Base-by-base conservation (phyloP, 2,329 filamentous ascomycete genomes). In the Diaporthe eres region DNA sequence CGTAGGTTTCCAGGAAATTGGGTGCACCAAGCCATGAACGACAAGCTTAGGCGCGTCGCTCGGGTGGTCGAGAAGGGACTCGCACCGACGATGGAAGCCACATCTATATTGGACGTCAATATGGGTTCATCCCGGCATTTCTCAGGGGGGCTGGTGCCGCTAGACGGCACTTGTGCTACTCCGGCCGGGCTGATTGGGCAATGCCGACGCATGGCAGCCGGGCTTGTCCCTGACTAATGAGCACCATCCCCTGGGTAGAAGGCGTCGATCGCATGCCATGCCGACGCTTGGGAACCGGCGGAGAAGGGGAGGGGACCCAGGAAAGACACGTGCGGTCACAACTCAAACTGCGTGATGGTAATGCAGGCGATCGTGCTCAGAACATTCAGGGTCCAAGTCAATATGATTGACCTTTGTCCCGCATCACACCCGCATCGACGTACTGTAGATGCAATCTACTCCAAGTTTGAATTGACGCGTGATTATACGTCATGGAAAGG, bases 111-210 rank as follows among this genome's bases (percentile, higher is more conserved):
- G 9, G 2, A 70, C 34, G n/a, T 22, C 22, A 15, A 25, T 5
- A 70, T 55, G 28, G 65, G 47, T 70, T 70, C 49, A 70, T 70
- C 65, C 65, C n/a, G 34, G 65, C 65, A 42, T 19, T 37, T 55
- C 49, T 55, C 49, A 42, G 19, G 34, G 49, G 47, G 65, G 47
- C n/a, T 17, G 22, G 65, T 15, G 47, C 4, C 34, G 65, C 19
- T 55, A 39, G 34, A 28, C 65, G 34, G 65, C 31, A 68, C 49
- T 51, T 68, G 65, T 53, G 12, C n/a, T 53, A 53, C 44, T 68
- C 49, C 65, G 22, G 47, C 47, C 31, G 47, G 31, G n/a, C 19
- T 68, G 65, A 68, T 68, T 70, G 65, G 65, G 13, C 65, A 55
- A 55, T 55, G 49, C 65, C 7, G 34, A 70, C 34, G 17, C 44